phyloP scores from a whole-genome alignment of 2,329 filamentous ascomycete species.

The Arthroderma sp. region DNA sequence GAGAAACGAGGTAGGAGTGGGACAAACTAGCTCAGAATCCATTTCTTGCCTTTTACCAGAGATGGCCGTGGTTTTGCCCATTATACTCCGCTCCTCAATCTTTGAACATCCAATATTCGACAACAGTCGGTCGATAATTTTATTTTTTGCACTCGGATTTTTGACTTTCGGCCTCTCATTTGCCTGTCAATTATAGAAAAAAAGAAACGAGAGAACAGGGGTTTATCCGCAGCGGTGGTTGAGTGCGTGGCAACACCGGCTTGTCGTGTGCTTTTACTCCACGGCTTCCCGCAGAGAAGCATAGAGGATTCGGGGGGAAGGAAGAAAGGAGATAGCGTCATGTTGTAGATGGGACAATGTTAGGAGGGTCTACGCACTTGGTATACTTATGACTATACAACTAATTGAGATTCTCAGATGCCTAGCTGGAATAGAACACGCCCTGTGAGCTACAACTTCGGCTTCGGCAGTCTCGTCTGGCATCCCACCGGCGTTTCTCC shows the following conservation, averaged over 20 bases:
- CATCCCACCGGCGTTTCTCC: constrained; percentile 6
- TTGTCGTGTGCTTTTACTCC: background rate
- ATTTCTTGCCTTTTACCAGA: constrained; percentile 73
- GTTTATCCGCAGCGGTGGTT: too few relatives aligned
- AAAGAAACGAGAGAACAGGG: background rate
- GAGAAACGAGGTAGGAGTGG: constrained; percentile 43
- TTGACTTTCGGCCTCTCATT: background rate
- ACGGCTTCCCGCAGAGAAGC: too few relatives aligned
- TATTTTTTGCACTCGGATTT: constrained; percentile 17
- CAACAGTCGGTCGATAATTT: constrained; percentile 35
- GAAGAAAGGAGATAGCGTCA: too few relatives aligned
- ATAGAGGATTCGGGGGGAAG: too few relatives aligned
- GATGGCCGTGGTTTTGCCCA: constrained; percentile 57
- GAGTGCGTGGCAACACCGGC: background rate
- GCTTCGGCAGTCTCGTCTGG: background rate
- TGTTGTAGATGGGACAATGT: too few relatives aligned
- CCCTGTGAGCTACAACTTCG: background rate
- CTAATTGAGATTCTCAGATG: too few relatives aligned
- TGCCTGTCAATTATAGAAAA: background rate
- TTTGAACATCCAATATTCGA: constrained; percentile 41
- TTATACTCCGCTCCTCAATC: constrained; percentile 48
- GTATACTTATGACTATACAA: too few relatives aligned
- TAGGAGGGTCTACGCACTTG: too few relatives aligned
- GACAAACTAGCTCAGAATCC: constrained; percentile 59
- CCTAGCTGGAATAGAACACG: background rate